phyloP scores from a whole-genome alignment of 169 alveolate genomes.

The Cryptosporidium ubiquitum region DNA sequence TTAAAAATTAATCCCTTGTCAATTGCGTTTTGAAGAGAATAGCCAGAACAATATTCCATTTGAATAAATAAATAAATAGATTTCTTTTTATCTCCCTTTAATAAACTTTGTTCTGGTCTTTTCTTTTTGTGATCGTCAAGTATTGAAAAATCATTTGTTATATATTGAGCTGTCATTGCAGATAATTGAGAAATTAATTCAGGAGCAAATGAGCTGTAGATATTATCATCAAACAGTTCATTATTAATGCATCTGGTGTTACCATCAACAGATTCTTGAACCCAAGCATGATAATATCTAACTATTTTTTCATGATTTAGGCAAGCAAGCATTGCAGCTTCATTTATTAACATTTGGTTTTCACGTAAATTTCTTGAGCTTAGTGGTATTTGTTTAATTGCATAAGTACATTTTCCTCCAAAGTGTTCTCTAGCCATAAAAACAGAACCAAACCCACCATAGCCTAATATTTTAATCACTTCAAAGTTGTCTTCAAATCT shows the following conservation, averaged over 20 bases:
- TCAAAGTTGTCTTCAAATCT: constrained; percentile 76
- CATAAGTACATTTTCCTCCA: constrained; percentile 81
- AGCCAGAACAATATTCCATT: constrained; percentile 88
- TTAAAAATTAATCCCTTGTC: constrained; percentile 78
- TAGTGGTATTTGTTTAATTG: constrained; percentile 83
- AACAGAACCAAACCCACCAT: constrained; percentile 87
- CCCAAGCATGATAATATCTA: constrained; percentile 88
- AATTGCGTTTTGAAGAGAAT: constrained; percentile 81
- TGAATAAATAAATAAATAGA: constrained; percentile 82
- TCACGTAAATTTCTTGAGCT: constrained; percentile 75
- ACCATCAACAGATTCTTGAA: constrained; percentile 81
- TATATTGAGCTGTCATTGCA: constrained; percentile 58
- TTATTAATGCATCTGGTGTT: constrained; percentile 16
- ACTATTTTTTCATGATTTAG: constrained; percentile 85
- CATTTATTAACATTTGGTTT: constrained; percentile 79
- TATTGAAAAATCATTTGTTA: constrained; percentile 27
- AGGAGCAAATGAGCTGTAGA: constrained; percentile 62
- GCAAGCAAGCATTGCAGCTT: constrained; percentile 87
- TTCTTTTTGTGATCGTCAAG: constrained; percentile 40
- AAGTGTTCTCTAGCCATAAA: constrained; percentile 80
- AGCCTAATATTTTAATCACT: constrained; percentile 83
- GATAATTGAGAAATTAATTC: constrained; percentile 63
- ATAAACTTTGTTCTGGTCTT: constrained; percentile 4
- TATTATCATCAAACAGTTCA: constrained; percentile 23
- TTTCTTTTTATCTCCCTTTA: constrained; percentile 50